Base-by-base conservation (phyloP, 305 asterid species). In the Lippia alba region DNA sequence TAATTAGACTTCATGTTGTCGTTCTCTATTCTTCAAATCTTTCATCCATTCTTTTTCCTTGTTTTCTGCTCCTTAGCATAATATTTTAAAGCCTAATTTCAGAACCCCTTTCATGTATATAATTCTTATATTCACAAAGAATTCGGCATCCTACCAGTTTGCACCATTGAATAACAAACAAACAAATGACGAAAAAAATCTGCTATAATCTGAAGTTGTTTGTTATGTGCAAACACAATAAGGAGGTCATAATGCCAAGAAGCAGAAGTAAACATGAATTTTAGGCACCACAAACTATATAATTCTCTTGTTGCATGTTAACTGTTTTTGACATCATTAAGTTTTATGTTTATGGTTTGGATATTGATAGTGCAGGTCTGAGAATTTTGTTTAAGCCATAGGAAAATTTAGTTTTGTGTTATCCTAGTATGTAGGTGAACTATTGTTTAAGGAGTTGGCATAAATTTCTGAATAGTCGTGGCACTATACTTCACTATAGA, bases 1-100 rank as follows among this genome's bases (percentile, higher is more conserved):
- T 17, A 19, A 10, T 12, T 17, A 54, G 63, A 67, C 54, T 8
- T 40, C 16, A 65, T 34, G 33, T n/a, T 17, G 46, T 3, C 33
- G 45, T 11, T 36, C 45, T 61, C 69, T n/a, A 14, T 50, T 40
- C 55, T 33, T 34, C 75, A 61, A 48, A n/a, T 36, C 44, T 71
- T 51, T 4, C 39, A 12, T 33, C 34, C 53, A 32, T 49, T 20
- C 18, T 54, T 15, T 20, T 12, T 39, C 11, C 56, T 71, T 34
- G 45, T 33, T 12, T 9, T 32, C 16, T 10, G 34, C 66, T 45
- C 33, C 59, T 58, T 32, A 3, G 40, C 55, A 41, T 15, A 67
- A 34, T 51, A 10, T 24, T 20, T 24, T 68, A 12, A 50, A 44
- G 33, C 73, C 20, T 41, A 20, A 56, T 17, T 68, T 56, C 14